phyloP scores from a whole-genome alignment of 2,329 filamentous ascomycete genomes.

The Epichloe elymi region DNA sequence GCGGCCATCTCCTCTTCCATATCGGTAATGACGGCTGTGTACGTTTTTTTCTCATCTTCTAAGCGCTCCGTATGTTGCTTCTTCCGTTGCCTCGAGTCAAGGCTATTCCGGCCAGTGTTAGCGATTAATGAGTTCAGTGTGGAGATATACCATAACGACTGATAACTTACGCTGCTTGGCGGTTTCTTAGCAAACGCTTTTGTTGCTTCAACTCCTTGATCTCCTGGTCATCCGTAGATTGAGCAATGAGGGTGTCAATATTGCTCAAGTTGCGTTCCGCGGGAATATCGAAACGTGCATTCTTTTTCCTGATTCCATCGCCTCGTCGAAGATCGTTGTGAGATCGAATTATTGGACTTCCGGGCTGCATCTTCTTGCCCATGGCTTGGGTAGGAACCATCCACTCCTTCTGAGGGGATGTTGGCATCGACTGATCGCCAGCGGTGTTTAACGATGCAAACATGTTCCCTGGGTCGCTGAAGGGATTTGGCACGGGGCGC shows the following conservation, averaged over 20 bases:
- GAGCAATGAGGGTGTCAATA: slow-evolving; percentile 84
- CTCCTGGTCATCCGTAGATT: slow-evolving; percentile 80
- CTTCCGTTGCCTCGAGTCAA: slow-evolving; percentile 94
- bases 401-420: slow-evolving; percentile 48
- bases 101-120: slow-evolving; percentile 33
- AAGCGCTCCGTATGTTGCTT: slow-evolving; percentile 96
- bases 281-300: slow-evolving; percentile 93
- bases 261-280: slow-evolving; percentile 85
- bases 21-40: slow-evolving; percentile 58
- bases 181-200: slow-evolving; percentile 85
- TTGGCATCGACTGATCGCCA: slow-evolving; percentile 35
- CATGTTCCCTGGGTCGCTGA: slow-evolving; percentile 39
- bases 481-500: slow-evolving; percentile 40
- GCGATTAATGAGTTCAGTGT: neutral
- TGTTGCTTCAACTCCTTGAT: slow-evolving; percentile 98
- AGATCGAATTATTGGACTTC: slow-evolving; percentile 56
- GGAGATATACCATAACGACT: neutral
- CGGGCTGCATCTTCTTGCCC: slow-evolving; percentile 49
- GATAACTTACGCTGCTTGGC: slow-evolving; percentile 76
- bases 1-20: slow-evolving; percentile 66
- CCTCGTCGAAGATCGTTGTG: slow-evolving; percentile 67
- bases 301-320: slow-evolving; percentile 96
- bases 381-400: slow-evolving; percentile 34
- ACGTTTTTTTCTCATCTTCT: slow-evolving; percentile 93
- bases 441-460: slow-evolving; percentile 37